phyloP scores from a whole-genome alignment of 2,329 filamentous ascomycete species.

The Stemphylium beticola region DNA sequence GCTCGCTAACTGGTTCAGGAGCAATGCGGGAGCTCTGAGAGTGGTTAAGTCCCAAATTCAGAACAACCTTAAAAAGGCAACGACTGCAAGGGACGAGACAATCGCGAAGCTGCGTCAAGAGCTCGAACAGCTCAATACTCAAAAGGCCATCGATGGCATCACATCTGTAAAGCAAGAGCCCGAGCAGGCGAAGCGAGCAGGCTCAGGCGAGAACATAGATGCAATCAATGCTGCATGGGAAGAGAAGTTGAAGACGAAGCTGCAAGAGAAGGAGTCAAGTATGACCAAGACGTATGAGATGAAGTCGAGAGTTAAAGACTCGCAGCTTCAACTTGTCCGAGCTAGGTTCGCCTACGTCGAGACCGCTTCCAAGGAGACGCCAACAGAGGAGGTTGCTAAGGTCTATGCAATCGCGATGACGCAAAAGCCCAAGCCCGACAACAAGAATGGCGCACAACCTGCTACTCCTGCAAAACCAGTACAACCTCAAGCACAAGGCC shows the following conservation, averaged over 20 bases:
- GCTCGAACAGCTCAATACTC: slow-evolving; percentile 18
- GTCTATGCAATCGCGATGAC: slow-evolving; percentile 87
- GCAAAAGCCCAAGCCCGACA: slow-evolving; percentile 58
- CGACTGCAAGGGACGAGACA: slow-evolving; percentile 1
- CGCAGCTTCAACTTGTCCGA: slow-evolving; percentile 62
- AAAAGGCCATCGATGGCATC: slow-evolving; percentile 15
- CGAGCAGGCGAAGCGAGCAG: slow-evolving; percentile 15
- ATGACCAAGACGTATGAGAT: slow-evolving; percentile 65
- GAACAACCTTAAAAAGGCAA: slow-evolving; percentile 11
- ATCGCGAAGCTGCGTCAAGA: slow-evolving; percentile 13
- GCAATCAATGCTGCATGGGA: slow-evolving; percentile 45
- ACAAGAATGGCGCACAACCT: slow-evolving; percentile 24
- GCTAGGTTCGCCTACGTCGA: slow-evolving; percentile 81
- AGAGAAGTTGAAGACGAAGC: slow-evolving; percentile 44
- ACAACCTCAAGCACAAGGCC: slow-evolving; percentile 6
- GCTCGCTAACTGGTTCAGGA: slow-evolving; percentile 15
- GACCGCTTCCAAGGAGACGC: slow-evolving; percentile 83
- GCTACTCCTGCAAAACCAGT: slow-evolving; percentile 24
- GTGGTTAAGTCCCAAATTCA: slow-evolving; percentile 17
- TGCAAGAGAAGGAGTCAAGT: slow-evolving; percentile 54
- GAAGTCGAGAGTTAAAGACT: slow-evolving; percentile 77
- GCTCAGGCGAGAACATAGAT: slow-evolving; percentile 23
- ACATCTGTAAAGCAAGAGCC: slow-evolving; percentile 20
- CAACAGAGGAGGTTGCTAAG: slow-evolving; percentile 80
- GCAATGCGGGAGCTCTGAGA: slow-evolving; percentile 8